Base-by-base conservation (phyloP, 1,139 yeast genomes). In the Arxiozyma slooffiae region DNA sequence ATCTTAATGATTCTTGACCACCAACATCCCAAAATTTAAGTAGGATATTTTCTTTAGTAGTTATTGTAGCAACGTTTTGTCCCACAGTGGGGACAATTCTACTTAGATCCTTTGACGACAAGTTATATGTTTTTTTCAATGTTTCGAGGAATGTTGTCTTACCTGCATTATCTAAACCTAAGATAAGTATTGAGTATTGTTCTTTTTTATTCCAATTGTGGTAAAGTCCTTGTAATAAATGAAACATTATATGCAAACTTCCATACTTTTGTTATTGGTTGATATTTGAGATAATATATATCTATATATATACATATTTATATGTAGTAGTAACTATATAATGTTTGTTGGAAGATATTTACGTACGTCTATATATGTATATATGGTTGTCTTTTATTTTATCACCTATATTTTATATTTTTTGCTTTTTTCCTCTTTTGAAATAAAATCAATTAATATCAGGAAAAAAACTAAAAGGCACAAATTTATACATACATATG, bases 131-230 rank as follows among this genome's bases (percentile, higher is more conserved):
- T 38, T 74, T 71, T 61, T 82, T 83, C 39, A 81, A 66, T 53
- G 79, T 76, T 62, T 83, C 90, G 39, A 86, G 67, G 56, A 85
- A 78, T 0, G 95, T 85, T 18, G 97, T 90, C 66, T 92, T 92
- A 3, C 98, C 98, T 0, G 97, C 96, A 71, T 90, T 89, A 67
- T 92, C 97, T 45, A 92, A 76, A 18, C 98, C 98, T 34, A 92
- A 72, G 41, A 92, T 85, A 42, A 92, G 74, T 4, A 92, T 79
- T 1, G 87, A 79, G 61, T 83, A 83, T 64, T 82, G 87, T 59
- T 81, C 85, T 58, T 74, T 75, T 51, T 75, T 72, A 47, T 80
- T 81, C 70, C 77, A 73, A 49, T 74, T 73, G 46, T 76, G 72
- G 58, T 81, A 82, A 2, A 83, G 60, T 4, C 86, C 80, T 58